A percentile compares a stretch with the other conserved stretches of the same genome.
Conservation (phyloP, 176 grass and related monocot genomes). For the Juncus inflexus region DNA sequence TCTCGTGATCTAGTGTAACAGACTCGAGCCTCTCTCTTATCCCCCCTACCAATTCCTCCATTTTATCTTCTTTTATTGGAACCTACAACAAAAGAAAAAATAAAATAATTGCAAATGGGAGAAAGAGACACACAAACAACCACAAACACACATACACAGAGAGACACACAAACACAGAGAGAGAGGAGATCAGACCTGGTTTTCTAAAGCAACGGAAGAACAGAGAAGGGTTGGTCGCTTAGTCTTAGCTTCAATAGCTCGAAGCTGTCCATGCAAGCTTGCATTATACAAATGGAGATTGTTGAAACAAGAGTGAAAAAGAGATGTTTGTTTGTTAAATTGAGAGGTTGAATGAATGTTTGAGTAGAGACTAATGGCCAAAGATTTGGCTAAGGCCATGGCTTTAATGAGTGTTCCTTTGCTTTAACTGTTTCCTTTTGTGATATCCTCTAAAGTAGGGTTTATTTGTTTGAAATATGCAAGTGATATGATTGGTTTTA, state of each 20-base stretch:
- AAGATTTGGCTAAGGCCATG: slow-evolving; percentile 10
- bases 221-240: neutral
- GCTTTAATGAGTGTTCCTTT: neutral
- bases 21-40: neutral
- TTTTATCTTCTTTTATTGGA: neutral
- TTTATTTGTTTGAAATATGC: too few species aligned
- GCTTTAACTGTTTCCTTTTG: too few species aligned
- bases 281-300: neutral
- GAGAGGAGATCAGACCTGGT: neutral
- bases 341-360: neutral
- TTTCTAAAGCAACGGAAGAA: neutral
- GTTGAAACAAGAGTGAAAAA: neutral
- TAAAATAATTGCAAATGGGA: neutral
- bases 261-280: too few species aligned
- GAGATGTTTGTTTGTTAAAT: neutral
- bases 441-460: too few species aligned
- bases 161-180: neutral
- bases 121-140: too few species aligned
- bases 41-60: slow-evolving; percentile 1
- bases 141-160: too few species aligned
- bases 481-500: too few species aligned
- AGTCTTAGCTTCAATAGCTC: too few species aligned
- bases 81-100: neutral
- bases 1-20: neutral
- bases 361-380: neutral